Evolutionary conservation across 2,329 filamentous ascomycete species (phyloP).

Genomic region (Beauveria pseudobassiana): DNA sequence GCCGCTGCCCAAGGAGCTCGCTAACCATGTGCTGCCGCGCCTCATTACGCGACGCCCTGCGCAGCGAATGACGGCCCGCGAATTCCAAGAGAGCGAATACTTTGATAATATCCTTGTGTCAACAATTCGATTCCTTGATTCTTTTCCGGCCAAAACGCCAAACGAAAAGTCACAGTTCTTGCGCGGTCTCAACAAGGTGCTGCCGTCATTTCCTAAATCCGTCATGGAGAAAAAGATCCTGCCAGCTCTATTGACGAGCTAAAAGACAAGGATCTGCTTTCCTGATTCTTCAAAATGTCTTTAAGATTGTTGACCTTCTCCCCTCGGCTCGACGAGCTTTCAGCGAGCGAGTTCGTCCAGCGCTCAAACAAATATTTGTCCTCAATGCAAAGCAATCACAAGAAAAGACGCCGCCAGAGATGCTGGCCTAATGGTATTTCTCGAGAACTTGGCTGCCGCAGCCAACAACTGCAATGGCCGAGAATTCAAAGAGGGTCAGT

Average conservation of each 20-base stretch:
- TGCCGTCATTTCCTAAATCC: constrained; percentile 86
- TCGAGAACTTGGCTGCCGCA: constrained; percentile 73
- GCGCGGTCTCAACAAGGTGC: constrained; percentile 75
- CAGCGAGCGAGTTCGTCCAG: constrained; percentile 77
- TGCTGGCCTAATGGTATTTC: constrained; percentile 81
- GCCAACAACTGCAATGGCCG: constrained; percentile 78
- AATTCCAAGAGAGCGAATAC: constrained; percentile 92
- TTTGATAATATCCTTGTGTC: constrained; percentile 97
- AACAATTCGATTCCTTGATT: constrained; percentile 89
- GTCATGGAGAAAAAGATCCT: constrained; percentile 94
- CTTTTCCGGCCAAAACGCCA: constrained; percentile 82
- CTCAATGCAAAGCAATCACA: constrained; percentile 46
- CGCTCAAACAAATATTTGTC: constrained; percentile 75
- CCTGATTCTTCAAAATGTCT: constrained; percentile 86
- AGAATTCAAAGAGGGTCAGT: constrained; percentile 85
- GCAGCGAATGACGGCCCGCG: constrained; percentile 76
- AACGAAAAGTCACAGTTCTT: constrained; percentile 89
- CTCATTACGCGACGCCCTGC: constrained; percentile 83
- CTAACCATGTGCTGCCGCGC: constrained; percentile 67
- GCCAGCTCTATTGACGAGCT: constrained; percentile 80
- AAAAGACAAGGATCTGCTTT: constrained; percentile 82
- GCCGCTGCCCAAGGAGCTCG: constrained; percentile 71
- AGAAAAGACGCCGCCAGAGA: constrained; percentile 78
- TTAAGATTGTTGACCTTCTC: constrained; percentile 76
- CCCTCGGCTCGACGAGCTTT: constrained; percentile 73